A percentile compares a stretch with the other conserved stretches of the same genome.
Evolutionary conservation across 768 basidiomycete species (phyloP).

Genomic region (Termitomyces sp.): DNA sequence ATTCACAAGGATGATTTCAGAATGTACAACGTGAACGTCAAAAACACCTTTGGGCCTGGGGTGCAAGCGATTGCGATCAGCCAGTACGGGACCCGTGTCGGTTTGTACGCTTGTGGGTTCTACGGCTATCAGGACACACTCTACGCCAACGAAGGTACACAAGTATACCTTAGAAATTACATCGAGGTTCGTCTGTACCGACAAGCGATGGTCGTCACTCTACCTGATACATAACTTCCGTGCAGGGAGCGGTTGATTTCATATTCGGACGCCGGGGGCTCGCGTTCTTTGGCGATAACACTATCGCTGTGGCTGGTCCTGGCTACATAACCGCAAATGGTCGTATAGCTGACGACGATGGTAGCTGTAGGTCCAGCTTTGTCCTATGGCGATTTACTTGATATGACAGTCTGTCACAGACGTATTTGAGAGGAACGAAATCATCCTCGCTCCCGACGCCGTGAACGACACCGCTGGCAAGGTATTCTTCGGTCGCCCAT

Average conservation of each 20-base stretch:
- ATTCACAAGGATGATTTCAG: conserved; percentile 44
- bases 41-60: conserved; percentile 42
- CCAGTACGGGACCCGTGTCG: conserved; percentile 43
- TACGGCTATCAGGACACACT: conserved; percentile 48
- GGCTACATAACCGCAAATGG: conserved; percentile 50
- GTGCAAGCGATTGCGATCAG: conserved; percentile 48
- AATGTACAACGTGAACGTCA: conserved; percentile 49
- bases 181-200: conserved; percentile 34
- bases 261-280: conserved; percentile 43
- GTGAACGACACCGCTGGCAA: conserved; percentile 31
- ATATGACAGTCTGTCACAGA: conserved; percentile 20
- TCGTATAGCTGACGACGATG: conserved; percentile 37
- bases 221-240: not conserved
- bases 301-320: conserved; percentile 38
- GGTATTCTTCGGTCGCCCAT: conserved; percentile 45
- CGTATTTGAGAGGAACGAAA: conserved; percentile 41
- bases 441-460: conserved; percentile 38
- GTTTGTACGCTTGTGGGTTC: conserved; percentile 43
- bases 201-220: not conserved
- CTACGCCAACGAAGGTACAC: conserved; percentile 41
- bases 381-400: not conserved
- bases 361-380: conserved; percentile 36
- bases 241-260: conserved; percentile 46
- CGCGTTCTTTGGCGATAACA: conserved; percentile 48
- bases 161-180: conserved; percentile 43